Evolutionary conservation across 106 monocot species (phyloP).

Genomic region (Dendrobium chrysotoxum): DNA sequence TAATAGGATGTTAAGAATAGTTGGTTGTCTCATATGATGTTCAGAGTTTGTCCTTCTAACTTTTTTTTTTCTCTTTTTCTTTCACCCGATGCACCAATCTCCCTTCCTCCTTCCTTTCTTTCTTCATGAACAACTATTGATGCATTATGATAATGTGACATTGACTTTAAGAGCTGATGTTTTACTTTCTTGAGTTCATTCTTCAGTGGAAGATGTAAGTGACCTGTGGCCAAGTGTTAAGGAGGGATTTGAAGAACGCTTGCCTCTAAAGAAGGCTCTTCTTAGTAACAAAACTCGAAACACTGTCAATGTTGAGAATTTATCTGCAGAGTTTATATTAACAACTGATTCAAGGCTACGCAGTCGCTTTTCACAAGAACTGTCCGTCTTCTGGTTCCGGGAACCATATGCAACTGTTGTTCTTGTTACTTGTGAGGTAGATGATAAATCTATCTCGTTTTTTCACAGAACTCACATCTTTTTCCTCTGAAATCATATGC

Average conservation of each 20-base stretch:
- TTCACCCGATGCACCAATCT: no score
- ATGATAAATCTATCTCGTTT: background rate
- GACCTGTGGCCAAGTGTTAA: constrained; percentile 92
- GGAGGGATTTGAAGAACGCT: constrained; percentile 66
- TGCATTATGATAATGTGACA: background rate
- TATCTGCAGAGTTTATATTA: constrained; percentile 79
- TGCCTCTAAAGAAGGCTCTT: constrained; percentile 72
- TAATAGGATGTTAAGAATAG: background rate
- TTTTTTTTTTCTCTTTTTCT: background rate
- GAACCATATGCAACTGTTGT: constrained; percentile 95
- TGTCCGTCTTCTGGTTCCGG: constrained; percentile 90
- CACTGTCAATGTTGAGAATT: constrained; percentile 62
- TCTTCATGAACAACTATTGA: background rate
- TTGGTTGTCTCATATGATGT: background rate
- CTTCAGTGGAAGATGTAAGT: constrained; percentile 94
- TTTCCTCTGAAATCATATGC: background rate
- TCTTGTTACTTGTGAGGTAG: constrained; percentile 97
- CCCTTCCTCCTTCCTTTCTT: background rate
- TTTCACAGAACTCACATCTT: background rate
- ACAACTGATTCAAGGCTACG: constrained; percentile 91
- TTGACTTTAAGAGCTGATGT: background rate
- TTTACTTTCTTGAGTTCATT: constrained; percentile 10
- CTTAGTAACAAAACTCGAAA: constrained; percentile 89
- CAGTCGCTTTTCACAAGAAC: constrained; percentile 98
- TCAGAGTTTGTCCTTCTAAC: background rate